Evolutionary conservation across 148 eudicot species (phyloP).

Genomic region (Fagopyrum homotropicum): DNA sequence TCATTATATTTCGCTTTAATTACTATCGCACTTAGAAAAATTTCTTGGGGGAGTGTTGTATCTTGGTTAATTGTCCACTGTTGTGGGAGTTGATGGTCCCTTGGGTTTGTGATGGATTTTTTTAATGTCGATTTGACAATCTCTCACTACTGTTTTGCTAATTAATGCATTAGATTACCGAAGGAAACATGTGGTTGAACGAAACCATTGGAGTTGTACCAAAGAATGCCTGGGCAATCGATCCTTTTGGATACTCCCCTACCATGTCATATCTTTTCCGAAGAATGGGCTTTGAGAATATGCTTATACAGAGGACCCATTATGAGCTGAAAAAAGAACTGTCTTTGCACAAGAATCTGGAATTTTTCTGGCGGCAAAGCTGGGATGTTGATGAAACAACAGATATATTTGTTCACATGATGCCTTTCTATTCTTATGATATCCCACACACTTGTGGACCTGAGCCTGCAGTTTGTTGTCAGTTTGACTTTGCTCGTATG

Average conservation of each 20-base stretch:
- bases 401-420: slow-evolving; percentile 98
- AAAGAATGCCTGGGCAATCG: slow-evolving; percentile 96
- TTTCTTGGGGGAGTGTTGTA: background rate
- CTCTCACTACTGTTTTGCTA: slow-evolving; percentile 8
- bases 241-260: slow-evolving; percentile 98
- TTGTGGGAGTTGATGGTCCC: background rate
- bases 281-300: slow-evolving; percentile 99
- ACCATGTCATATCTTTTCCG: slow-evolving; percentile 99
- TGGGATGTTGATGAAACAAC: slow-evolving; percentile 94
- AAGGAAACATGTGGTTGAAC: slow-evolving; percentile 96
- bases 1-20: background rate
- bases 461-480: slow-evolving; percentile 96
- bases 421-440: slow-evolving; percentile 99
- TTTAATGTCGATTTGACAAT: background rate
- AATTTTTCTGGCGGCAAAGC: slow-evolving; percentile 89
- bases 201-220: slow-evolving; percentile 94
- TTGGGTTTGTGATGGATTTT: background rate
- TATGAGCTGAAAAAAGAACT: slow-evolving; percentile 96
- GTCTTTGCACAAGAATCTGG: slow-evolving; percentile 72
- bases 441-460: slow-evolving; percentile 99
- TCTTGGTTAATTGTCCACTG: background rate
- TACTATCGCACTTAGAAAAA: no score
- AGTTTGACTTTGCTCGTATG: slow-evolving; percentile 95
- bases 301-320: slow-evolving; percentile 98
- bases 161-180: slow-evolving; percentile 61